Base-by-base conservation (phyloP, 2,329 filamentous ascomycete species). In the Colletotrichum truncatum region DNA sequence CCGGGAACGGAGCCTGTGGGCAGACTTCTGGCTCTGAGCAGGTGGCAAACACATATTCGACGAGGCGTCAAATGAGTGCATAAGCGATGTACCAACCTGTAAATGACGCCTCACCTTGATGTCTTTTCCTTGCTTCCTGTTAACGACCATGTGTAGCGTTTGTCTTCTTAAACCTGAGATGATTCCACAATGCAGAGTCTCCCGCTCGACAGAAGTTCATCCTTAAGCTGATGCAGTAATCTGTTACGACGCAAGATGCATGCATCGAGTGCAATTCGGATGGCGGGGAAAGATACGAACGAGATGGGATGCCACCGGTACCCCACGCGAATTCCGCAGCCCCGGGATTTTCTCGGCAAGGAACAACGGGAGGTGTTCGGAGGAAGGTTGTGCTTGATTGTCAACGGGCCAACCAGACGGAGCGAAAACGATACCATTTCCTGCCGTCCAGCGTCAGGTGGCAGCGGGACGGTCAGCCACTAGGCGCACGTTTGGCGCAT, bases 301-400 rank as follows among this genome's bases (percentile, higher is more conserved):
- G 32, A 16, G 25, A 41, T 62, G 41, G 16, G 14, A 36, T 52
- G 54, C 38, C 43, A 46, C 60, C 36, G 3, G 28, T 16, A 23
- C 45, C 36, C 60, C 36, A 57, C 54, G 23, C n/a, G 43, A n/a
- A 28, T 58, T 59, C 54, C 60, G 60, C 18, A 32, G 36, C 54
- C n/a, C 54, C 53, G 60, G 60, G 16, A 52, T 25, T 52, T 23
- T 46, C 43, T 59, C 54, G 54, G 28, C 8, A 25, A 34, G 14
- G 32, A n/a, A 28, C 11, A 21, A 16, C 51, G 21, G 36, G 14
- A 26, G 10, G 16, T 28, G 16, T 8, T n/a, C 43, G 38, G 18
- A 12, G 38, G 51, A 25, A 14, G 23, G 21, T 21, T 34, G 34
- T 34, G 21, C 26, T 14, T 25, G 4, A 16, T 56, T 46, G 38